phyloP scores from a whole-genome alignment of 2,329 filamentous ascomycete genomes.

The Fusarium drepaniforme region DNA sequence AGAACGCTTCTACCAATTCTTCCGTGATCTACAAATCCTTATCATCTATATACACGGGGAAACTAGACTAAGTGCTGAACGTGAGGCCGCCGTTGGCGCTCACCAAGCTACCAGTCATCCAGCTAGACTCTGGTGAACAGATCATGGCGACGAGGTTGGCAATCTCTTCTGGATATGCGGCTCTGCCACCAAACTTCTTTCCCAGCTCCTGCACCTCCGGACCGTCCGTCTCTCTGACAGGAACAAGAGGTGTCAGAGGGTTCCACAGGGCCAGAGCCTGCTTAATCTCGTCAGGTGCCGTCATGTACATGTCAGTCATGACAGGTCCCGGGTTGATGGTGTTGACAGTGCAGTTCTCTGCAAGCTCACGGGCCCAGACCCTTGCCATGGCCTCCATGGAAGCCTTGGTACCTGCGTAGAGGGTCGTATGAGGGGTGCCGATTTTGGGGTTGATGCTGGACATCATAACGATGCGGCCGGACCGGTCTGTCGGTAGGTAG shows the following conservation, averaged over 20 bases:
- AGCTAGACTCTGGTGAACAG: slow-evolving; percentile 71
- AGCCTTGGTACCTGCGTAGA: slow-evolving; percentile 73
- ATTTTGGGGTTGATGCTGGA: slow-evolving; percentile 65
- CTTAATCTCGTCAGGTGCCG: slow-evolving; percentile 62
- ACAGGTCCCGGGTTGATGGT: slow-evolving; percentile 64
- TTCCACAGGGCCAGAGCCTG: slow-evolving; percentile 53
- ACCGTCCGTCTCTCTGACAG: slow-evolving; percentile 45
- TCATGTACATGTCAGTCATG: slow-evolving; percentile 58
- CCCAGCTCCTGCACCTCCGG: slow-evolving; percentile 55
- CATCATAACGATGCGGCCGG: slow-evolving; percentile 69
- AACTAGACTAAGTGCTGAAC: slow-evolving; percentile 12
- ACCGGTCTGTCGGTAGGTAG: slow-evolving; percentile 67
- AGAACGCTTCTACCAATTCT: not conserved
- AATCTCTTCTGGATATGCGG: slow-evolving; percentile 73
- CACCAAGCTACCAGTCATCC: slow-evolving; percentile 74
- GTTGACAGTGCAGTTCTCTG: slow-evolving; percentile 69
- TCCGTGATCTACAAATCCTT: not conserved
- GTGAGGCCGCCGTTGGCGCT: slow-evolving; percentile 68
- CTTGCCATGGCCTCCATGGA: slow-evolving; percentile 73
- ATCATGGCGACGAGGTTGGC: slow-evolving; percentile 76
- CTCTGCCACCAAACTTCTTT: slow-evolving; percentile 61
- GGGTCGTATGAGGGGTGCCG: slow-evolving; percentile 65
- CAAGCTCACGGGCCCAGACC: slow-evolving; percentile 70
- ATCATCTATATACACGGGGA: not conserved
- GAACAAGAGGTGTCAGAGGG: slow-evolving; percentile 62